Percentiles rank a stretch among this genome's conserved stretches.
These are phyloP conservation scores for Truncatella angustata DNA, from an alignment of 2,329 filamentous ascomycete genomes.

Conservation along the genomic window DNA sequence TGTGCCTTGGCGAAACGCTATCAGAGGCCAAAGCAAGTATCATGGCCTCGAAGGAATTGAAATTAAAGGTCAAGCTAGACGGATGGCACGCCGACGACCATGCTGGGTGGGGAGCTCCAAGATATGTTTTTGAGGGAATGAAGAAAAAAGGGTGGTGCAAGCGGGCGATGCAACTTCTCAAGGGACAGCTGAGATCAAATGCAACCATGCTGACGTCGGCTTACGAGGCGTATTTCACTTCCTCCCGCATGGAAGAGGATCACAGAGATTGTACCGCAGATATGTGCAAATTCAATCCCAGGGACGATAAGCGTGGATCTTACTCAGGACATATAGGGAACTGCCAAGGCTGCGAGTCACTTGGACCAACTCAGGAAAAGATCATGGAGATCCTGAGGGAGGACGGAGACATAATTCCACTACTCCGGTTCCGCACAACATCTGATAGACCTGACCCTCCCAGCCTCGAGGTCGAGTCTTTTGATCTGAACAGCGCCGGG, in stretches of 20 bases:
- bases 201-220: conserved; percentile 4
- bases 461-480: not conserved
- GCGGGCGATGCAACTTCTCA: not conserved
- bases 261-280: not conserved
- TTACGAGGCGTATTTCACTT: not conserved
- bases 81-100: conserved; percentile 5
- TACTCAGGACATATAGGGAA: not conserved
- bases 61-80: not conserved
- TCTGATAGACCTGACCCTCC: not conserved
- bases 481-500: not conserved
- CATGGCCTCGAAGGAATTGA: not conserved
- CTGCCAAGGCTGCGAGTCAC: not conserved
- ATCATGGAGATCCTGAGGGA: not conserved
- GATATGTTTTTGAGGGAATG: conserved; percentile 5
- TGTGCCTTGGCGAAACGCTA: conserved; percentile 3
- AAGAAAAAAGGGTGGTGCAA: not conserved
- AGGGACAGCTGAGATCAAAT: conserved; percentile 2
- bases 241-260: not conserved
- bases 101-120: conserved; percentile 5
- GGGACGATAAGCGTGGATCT: not conserved
- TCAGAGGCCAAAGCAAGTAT: conserved; percentile 1
- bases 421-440: not conserved
- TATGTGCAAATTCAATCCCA: not conserved
- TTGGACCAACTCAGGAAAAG: not conserved
- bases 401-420: not conserved